Conservation (phyloP, 257 asterid species). For the Solanum sejunctum region DNA sequence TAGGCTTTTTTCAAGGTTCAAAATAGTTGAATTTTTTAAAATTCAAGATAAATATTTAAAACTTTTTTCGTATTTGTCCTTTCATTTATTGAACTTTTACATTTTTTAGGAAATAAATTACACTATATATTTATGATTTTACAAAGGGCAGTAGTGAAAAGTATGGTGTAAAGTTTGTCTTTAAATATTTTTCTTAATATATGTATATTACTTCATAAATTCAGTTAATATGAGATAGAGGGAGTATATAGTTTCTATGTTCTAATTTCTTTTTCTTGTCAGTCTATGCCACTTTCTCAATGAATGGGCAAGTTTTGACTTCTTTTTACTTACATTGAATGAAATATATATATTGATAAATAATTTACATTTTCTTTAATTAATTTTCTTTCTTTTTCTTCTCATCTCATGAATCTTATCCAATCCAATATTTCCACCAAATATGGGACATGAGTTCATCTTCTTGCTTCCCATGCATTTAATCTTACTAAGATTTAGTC, state of each 20-base stretch:
- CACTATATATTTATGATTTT: too few species aligned
- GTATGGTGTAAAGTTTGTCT: too few species aligned
- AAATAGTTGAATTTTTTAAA: too few species aligned
- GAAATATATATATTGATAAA: background rate
- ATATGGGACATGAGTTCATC: background rate
- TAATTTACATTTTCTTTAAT: background rate
- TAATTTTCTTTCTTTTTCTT: background rate
- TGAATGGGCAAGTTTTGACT: background rate
- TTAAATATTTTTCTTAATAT: too few species aligned
- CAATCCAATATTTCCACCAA: background rate
- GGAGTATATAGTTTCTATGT: background rate
- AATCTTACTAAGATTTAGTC: background rate
- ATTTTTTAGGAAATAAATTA: too few species aligned
- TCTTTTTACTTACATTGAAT: background rate
- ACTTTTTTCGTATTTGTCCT: too few species aligned
- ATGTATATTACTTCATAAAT: too few species aligned
- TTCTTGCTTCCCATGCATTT: background rate
- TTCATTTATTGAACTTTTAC: too few species aligned
- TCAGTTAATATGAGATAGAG: too few species aligned
- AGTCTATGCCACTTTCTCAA: background rate
- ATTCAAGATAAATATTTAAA: too few species aligned
- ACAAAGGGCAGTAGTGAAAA: too few species aligned
- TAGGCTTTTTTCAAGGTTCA: too few species aligned
- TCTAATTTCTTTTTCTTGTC: background rate
- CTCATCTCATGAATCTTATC: background rate